Percentiles rank a stretch among this genome's conserved stretches.
Evolutionary conservation across 768 basidiomycete species (phyloP).

Genomic region (Saitozyma podzolica): DNA sequence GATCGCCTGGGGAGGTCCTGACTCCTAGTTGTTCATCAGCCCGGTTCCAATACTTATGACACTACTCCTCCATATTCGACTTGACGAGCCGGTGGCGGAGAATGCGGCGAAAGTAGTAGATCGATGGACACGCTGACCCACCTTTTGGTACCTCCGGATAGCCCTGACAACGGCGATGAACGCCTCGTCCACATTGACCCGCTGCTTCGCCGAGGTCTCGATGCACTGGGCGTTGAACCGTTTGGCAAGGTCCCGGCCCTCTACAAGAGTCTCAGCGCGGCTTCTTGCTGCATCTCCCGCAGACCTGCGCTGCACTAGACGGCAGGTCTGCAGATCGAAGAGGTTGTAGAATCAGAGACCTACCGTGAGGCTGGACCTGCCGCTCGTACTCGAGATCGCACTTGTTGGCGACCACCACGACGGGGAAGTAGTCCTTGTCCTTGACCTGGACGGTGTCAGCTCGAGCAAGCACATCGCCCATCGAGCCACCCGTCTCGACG

Average conservation of each 20-base stretch:
- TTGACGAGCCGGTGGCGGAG: background rate
- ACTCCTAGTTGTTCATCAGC: constrained; percentile 32
- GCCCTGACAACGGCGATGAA: constrained; percentile 90
- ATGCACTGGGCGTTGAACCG: constrained; percentile 92
- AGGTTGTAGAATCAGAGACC: constrained; percentile 18
- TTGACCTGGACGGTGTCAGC: constrained; percentile 66
- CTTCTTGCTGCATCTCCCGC: background rate
- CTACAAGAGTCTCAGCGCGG: constrained; percentile 54
- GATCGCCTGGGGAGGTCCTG: constrained; percentile 38
- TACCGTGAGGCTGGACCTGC: constrained; percentile 92
- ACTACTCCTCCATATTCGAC: too few species aligned
- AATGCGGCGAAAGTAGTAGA: background rate
- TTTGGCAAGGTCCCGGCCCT: constrained; percentile 95
- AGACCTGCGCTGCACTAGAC: background rate
- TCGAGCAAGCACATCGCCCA: too few species aligned
- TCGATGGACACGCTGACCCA: constrained; percentile 41
- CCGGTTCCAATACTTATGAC: background rate
- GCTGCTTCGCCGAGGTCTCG: constrained; percentile 93
- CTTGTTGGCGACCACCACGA: constrained; percentile 97
- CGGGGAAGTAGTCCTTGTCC: constrained; percentile 91
- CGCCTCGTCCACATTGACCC: constrained; percentile 95
- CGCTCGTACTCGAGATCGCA: constrained; percentile 93
- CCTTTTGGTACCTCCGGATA: constrained; percentile 92
- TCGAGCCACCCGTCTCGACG: too few species aligned
- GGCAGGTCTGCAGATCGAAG: background rate